These are phyloP conservation scores for Kuraishia cidri DNA, from an alignment of 805 yeast species.

Conservation along the genomic window DNA sequence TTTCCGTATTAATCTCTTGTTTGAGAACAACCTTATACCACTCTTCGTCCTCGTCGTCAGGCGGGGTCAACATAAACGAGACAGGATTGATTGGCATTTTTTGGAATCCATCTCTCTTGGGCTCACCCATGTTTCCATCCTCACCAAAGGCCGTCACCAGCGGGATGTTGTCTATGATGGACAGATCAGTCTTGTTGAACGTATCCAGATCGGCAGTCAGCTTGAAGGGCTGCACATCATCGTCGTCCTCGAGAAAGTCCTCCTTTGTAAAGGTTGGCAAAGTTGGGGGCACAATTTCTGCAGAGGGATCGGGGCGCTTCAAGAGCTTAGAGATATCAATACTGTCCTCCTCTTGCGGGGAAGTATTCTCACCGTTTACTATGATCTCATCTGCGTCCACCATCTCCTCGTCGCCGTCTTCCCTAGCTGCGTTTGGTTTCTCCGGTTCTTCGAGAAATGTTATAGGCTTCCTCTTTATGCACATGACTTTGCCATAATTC, in stretches of 20 bases:
- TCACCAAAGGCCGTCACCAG: conserved; percentile 37
- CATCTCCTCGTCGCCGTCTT: conserved; percentile 3
- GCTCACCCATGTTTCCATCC: conserved; percentile 7
- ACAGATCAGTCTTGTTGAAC: conserved; percentile 34
- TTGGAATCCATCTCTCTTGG: conserved; percentile 14
- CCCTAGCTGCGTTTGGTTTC: conserved; percentile 3
- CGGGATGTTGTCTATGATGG: conserved; percentile 38
- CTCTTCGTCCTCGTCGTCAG: conserved; percentile 48
- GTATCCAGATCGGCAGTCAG: conserved; percentile 30
- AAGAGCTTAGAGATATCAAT: conserved; percentile 29
- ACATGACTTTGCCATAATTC: conserved; percentile 62
- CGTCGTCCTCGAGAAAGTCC: conserved; percentile 8
- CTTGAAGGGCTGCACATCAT: conserved; percentile 29
- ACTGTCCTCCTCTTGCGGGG: conserved; percentile 6
- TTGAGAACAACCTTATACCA: conserved; percentile 54
- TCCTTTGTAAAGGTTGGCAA: conserved; percentile 21
- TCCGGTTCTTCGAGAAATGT: conserved; percentile 12
- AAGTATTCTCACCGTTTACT: neutral
- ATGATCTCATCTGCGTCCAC: neutral
- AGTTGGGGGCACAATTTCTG: conserved; percentile 17
- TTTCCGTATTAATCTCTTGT: conserved; percentile 31
- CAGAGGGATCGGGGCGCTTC: conserved; percentile 19
- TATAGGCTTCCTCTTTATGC: conserved; percentile 47
- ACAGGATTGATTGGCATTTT: conserved; percentile 13
- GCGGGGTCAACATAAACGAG: conserved; percentile 56